Evolutionary conservation across 2,329 filamentous ascomycete species (phyloP), one percentile per base, ranked within the genome.

Genomic region (Colletotrichum somersetense): DNA sequence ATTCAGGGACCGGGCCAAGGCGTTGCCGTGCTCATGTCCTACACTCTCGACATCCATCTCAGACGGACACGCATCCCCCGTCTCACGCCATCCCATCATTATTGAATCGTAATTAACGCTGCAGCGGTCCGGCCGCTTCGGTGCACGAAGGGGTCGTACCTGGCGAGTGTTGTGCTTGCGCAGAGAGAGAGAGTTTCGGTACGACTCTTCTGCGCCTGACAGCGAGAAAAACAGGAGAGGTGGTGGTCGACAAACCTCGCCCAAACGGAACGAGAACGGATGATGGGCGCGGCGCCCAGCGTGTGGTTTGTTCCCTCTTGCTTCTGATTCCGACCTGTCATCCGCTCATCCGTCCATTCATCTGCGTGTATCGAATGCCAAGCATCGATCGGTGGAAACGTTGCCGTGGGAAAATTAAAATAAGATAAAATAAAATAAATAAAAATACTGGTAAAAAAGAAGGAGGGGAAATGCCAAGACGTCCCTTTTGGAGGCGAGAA

Each of bases 1-100:
- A n/a, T 30, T 67, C 57, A 62, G 58, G 66, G 57, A 56, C 68
- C 68, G 68, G 66, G 44, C 65, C 69, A 68, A 58, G 58, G 20
- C 38, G 23, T 63, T 68, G 44, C 69, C 65, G 69, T 40, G 26
- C 44, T 30, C 61, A 55, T 38, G 68, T 62, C 52, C 58, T 59
- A 64, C 52, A 59, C 62, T 69, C 58, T 61, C n/a, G 57, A 61
- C 50, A 26, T 67, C 55, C 57, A 23, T 71, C 61, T 65, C 55
- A 67, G 67, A 71, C 68, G 68, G 64, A 71, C 57, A 57, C 64
- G 64, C 68, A 62, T 57, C 58, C 35, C 57, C 64, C 64, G 57
- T 30, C 5, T 18, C 26, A n/a, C 38, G 57, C 58, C 68, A 68
- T 68, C 64, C 58, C 58, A 57, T 62, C 52, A 33, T 67, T 23